Conservation (phyloP, 768 basidiomycete genomes). For the Boletus rubroflammeus region DNA sequence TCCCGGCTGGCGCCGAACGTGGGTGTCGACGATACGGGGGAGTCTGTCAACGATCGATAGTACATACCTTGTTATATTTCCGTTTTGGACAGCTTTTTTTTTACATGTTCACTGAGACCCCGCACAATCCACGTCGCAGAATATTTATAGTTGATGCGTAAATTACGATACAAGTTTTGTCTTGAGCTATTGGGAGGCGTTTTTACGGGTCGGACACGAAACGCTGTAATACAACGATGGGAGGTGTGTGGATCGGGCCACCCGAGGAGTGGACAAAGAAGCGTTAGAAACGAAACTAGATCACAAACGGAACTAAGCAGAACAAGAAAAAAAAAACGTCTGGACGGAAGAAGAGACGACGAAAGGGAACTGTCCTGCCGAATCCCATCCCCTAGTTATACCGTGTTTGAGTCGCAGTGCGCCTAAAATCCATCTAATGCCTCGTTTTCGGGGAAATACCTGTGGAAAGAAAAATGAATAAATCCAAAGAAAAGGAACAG, state of each 20-base stretch:
- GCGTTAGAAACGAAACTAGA: slow-evolving; percentile 8
- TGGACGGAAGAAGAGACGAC: not conserved
- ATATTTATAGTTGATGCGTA: slow-evolving; percentile 35
- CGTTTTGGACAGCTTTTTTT: not conserved
- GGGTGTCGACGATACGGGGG: not conserved
- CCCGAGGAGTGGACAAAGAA: slow-evolving; percentile 3
- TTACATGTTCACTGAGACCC: not conserved
- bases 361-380: not conserved
- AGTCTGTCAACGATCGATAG: slow-evolving; percentile 15
- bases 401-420: slow-evolving; percentile 11
- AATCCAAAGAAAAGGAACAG: slow-evolving; percentile 22
- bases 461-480: slow-evolving; percentile 35
- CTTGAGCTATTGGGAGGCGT: slow-evolving; percentile 11
- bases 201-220: not conserved
- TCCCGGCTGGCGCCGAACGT: slow-evolving; percentile 9
- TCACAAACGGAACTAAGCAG: slow-evolving; percentile 19
- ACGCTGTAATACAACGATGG: slow-evolving; percentile 19
- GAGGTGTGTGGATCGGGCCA: slow-evolving; percentile 1
- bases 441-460: slow-evolving; percentile 24
- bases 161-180: slow-evolving; percentile 30
- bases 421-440: slow-evolving; percentile 18
- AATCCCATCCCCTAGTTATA: slow-evolving; percentile 9
- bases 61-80: not conserved
- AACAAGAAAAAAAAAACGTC: slow-evolving; percentile 1
- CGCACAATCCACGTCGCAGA: slow-evolving; percentile 1